Percentiles rank a stretch among this genome's conserved stretches.
phyloP scores from a whole-genome alignment of 1,139 yeast genomes.

The Pichia kudriavzevii region DNA sequence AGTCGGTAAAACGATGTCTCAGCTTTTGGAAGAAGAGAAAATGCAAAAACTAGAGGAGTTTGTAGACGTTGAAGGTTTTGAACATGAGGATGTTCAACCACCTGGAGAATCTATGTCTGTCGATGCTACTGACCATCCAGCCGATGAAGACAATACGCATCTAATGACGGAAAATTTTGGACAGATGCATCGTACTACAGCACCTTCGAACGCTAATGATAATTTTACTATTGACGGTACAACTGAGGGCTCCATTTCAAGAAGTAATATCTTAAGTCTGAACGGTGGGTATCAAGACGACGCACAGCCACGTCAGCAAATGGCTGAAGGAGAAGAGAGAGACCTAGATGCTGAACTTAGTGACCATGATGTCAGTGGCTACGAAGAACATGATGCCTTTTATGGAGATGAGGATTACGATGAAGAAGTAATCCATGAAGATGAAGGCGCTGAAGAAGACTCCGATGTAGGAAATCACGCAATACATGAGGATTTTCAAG shows the following conservation, averaged over 20 bases:
- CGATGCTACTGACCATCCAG: too few relatives aligned
- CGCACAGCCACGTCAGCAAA: too few relatives aligned
- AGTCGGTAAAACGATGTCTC: slow-evolving; percentile 43
- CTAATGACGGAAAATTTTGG: slow-evolving; percentile 12
- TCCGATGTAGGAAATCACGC: slow-evolving; percentile 6
- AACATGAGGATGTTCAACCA: slow-evolving; percentile 2
- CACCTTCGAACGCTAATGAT: neutral
- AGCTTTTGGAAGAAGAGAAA: slow-evolving; percentile 26
- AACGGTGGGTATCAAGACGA: too few relatives aligned
- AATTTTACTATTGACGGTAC: slow-evolving; percentile 2
- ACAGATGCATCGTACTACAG: slow-evolving; percentile 10
- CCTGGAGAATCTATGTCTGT: neutral
- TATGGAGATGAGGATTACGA: slow-evolving; percentile 26
- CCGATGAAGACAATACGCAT: slow-evolving; percentile 6
- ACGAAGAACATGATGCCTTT: slow-evolving; percentile 7
- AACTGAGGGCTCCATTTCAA: too few relatives aligned
- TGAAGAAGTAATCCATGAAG: neutral
- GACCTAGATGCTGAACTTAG: slow-evolving; percentile 46
- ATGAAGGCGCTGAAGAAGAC: slow-evolving; percentile 3
- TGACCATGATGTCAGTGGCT: slow-evolving; percentile 32
- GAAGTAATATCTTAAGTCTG: too few relatives aligned
- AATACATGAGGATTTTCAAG: slow-evolving; percentile 3
- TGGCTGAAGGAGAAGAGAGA: slow-evolving; percentile 10
- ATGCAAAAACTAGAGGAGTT: neutral
- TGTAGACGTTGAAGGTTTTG: slow-evolving; percentile 3